These are phyloP conservation scores for Plantago coronopus DNA, from an alignment of 305 asterid species.

Conservation along the genomic window DNA sequence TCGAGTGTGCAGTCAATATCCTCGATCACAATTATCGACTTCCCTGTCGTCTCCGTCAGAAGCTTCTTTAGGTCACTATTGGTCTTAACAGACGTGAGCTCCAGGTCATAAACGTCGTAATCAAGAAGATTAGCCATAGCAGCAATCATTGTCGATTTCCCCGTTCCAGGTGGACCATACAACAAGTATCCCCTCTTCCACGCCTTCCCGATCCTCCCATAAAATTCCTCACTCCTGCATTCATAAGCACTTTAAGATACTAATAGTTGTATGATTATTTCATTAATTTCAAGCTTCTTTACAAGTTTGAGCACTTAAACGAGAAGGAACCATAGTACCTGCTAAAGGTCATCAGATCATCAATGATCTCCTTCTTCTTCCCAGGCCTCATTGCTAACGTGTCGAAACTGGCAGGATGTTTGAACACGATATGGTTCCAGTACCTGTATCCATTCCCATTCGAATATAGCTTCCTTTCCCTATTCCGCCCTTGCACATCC, in stretches of 20 bases:
- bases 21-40: conserved; percentile 56
- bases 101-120: conserved; percentile 51
- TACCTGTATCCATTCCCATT: conserved; percentile 30
- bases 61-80: conserved; percentile 47
- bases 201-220: conserved; percentile 48
- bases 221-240: conserved; percentile 40
- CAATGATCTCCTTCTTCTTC: conserved; percentile 42
- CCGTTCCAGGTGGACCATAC: conserved; percentile 53
- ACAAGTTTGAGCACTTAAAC: too few relatives aligned
- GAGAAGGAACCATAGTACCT: too few relatives aligned
- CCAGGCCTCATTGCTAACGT: conserved; percentile 40
- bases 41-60: conserved; percentile 41
- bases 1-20: conserved; percentile 54
- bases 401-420: conserved; percentile 56
- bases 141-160: conserved; percentile 56
- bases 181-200: conserved; percentile 56
- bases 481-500: conserved; percentile 32
- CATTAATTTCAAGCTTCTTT: too few relatives aligned
- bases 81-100: conserved; percentile 45
- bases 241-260: too few relatives aligned
- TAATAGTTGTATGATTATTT: too few relatives aligned
- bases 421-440: conserved; percentile 53
- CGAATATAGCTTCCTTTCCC: conserved; percentile 48
- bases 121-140: conserved; percentile 51
- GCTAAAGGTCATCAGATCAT: conserved; percentile 38